These are phyloP conservation scores for Wickerhamiella dianesei DNA, from an alignment of 805 yeast species.

Conservation along the genomic window DNA sequence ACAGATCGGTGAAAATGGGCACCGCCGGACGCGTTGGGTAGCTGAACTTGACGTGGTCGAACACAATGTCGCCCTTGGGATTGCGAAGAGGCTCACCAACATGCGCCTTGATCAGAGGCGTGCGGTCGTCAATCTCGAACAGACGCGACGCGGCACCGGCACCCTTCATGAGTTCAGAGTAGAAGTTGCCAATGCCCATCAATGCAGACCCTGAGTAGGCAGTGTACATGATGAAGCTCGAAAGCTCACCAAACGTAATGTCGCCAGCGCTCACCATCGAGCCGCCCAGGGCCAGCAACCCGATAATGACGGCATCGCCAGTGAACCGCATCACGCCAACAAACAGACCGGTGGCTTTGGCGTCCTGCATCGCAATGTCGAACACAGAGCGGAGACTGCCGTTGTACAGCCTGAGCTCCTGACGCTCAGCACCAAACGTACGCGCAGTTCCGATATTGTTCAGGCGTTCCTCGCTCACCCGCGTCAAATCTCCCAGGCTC, in stretches of 20 bases:
- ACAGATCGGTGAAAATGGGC: slow-evolving; percentile 46
- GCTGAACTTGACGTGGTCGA: slow-evolving; percentile 50
- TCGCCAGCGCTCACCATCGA: slow-evolving; percentile 65
- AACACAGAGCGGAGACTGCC: slow-evolving; percentile 52
- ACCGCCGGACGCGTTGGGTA: slow-evolving; percentile 79
- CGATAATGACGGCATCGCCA: slow-evolving; percentile 71
- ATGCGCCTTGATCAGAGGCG: slow-evolving; percentile 57
- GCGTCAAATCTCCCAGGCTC: slow-evolving; percentile 72
- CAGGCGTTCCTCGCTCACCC: slow-evolving; percentile 83
- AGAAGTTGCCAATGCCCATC: slow-evolving; percentile 79
- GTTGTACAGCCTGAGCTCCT: slow-evolving; percentile 65
- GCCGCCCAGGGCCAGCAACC: slow-evolving; percentile 67
- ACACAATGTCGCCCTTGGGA: slow-evolving; percentile 34
- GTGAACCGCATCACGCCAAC: slow-evolving; percentile 69
- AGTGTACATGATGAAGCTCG: slow-evolving; percentile 91
- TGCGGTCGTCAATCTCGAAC: slow-evolving; percentile 70
- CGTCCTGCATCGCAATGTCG: slow-evolving; percentile 65
- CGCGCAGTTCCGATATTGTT: slow-evolving; percentile 79
- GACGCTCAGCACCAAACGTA: slow-evolving; percentile 72
- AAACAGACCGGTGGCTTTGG: slow-evolving; percentile 59
- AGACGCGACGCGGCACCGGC: slow-evolving; percentile 89
- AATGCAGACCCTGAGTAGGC: slow-evolving; percentile 88
- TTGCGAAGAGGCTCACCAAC: slow-evolving; percentile 38
- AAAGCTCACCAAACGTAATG: slow-evolving; percentile 73
- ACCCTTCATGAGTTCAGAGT: slow-evolving; percentile 92